Percentiles rank a stretch among this genome's conserved stretches.
Evolutionary conservation across 352 stramenopile species (phyloP).

Genomic region (Globisporangium alternatum): DNA sequence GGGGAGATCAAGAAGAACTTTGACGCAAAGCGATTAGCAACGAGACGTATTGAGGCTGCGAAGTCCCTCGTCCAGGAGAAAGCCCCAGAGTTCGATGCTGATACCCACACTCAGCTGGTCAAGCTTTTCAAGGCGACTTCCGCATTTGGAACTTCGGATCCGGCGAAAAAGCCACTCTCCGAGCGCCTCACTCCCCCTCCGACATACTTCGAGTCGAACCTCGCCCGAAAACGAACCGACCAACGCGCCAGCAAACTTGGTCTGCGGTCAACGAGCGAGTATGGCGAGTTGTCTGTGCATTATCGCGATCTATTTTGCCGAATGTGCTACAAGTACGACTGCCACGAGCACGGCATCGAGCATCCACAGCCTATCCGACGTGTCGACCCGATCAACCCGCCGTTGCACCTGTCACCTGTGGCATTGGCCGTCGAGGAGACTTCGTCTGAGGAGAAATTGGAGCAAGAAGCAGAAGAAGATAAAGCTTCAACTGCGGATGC

Average conservation of each 20-base stretch:
- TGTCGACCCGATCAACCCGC: conserved; percentile 61
- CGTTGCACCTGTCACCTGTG: conserved; percentile 39
- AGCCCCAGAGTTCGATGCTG: neutral
- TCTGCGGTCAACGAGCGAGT: conserved; percentile 46
- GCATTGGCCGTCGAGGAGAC: conserved; percentile 5
- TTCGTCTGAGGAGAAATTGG: neutral
- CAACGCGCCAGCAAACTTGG: conserved; percentile 11
- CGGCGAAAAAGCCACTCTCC: conserved; percentile 21
- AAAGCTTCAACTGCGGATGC: neutral
- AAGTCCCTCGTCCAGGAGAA: conserved; percentile 28
- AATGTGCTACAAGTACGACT: conserved; percentile 93
- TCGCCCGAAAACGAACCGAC: conserved; percentile 13
- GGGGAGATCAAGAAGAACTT: conserved; percentile 65
- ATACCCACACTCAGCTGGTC: conserved; percentile 10
- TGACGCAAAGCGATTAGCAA: conserved; percentile 35
- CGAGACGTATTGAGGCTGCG: conserved; percentile 41
- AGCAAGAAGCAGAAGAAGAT: conserved; percentile 1
- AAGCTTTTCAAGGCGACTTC: conserved; percentile 39
- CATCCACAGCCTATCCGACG: conserved; percentile 57
- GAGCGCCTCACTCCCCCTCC: conserved; percentile 45
- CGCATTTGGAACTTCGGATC: conserved; percentile 19
- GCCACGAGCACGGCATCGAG: conserved; percentile 86
- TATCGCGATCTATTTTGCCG: conserved; percentile 92
- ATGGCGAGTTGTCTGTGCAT: conserved; percentile 73
- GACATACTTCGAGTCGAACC: conserved; percentile 74